A percentile compares a stretch with the other conserved stretches of the same genome.
Evolutionary conservation across 2,329 filamentous ascomycete genomes (phyloP).

Genomic region (Fusarium abutilonis): DNA sequence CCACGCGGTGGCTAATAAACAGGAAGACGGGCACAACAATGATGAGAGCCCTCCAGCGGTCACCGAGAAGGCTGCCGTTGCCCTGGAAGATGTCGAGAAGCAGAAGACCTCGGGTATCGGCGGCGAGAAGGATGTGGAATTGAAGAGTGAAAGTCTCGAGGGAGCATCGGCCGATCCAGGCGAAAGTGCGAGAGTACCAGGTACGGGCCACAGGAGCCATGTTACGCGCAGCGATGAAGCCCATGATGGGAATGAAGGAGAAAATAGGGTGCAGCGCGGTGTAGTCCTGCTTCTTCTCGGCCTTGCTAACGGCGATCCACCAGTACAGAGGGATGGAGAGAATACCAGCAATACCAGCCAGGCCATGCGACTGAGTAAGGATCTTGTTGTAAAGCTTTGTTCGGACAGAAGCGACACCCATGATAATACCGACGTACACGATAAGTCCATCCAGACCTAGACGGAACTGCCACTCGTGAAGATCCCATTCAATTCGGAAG

Average conservation of each 20-base stretch:
- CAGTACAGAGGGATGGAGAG: constrained; percentile 44
- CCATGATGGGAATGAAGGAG: constrained; percentile 63
- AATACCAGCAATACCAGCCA: constrained; percentile 29
- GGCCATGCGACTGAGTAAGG: constrained; percentile 32
- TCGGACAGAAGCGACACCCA: constrained; percentile 43
- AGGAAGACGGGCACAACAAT: constrained; percentile 44
- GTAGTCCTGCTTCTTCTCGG: constrained; percentile 50
- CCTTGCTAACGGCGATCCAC: constrained; percentile 46
- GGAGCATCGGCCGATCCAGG: constrained; percentile 64
- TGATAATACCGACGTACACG: constrained; percentile 65
- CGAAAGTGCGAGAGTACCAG: constrained; percentile 53
- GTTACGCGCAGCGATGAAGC: constrained; percentile 64
- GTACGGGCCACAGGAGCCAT: constrained; percentile 28
- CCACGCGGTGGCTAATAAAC: constrained; percentile 40
- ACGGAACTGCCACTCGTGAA: constrained; percentile 60
- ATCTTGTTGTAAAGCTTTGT: constrained; percentile 34
- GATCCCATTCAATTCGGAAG: constrained; percentile 60
- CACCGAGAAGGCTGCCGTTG: constrained; percentile 34
- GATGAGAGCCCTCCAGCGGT: constrained; percentile 42
- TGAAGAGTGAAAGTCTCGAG: constrained; percentile 69
- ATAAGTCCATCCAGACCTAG: constrained; percentile 64
- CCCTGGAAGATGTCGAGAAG: constrained; percentile 36
- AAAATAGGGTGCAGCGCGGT: constrained; percentile 63
- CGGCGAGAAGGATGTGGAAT: constrained; percentile 69
- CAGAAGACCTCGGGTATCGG: constrained; percentile 61